Evolutionary conservation across 2,329 filamentous ascomycete species (phyloP), one percentile per base, ranked within the genome.

Genomic region (Ceratocystis alfenasii): DNA sequence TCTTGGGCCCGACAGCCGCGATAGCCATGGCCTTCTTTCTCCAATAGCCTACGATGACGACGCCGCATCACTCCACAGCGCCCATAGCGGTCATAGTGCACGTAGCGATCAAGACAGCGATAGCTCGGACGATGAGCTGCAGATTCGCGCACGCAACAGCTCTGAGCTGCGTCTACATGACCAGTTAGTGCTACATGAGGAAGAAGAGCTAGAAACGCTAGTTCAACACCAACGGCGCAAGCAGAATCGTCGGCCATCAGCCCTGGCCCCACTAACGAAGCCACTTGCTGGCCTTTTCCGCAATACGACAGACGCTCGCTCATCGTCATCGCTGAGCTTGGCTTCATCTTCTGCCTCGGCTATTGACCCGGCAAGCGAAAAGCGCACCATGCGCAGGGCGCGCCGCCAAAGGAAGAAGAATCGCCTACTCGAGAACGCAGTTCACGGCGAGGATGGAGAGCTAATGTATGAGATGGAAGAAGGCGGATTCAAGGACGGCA

Each of bases 401-500:
- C 77, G 82, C 72, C 77, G 83, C 65, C 75, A 76, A 69, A 77
- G 78, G 71, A 84, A 83, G 75, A 79, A 76, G 76, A 79, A 80
- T 68, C 78, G 75, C 69, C 74, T 82, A 72, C 75, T 80, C 70
- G 77, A 79, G 65, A 77, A 81, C 64, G 83, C 83, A 3, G 78
- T 78, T 30, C 74, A 84, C 68, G 85, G 85, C 65, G 88, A 90
- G 72, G 84, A 89, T 70, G 86, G 87, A 46, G 83, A 86, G 74
- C 78, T 95, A 71, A 89, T 95, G 86, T 92, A 90, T 74, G 89
- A 94, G 76, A 90, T 93, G 87, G 92, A 96, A 75, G 87, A 91
- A 73, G 90, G 90, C 1, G 83, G 80, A 1, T 81, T 88, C 72
- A 84, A 81, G 68, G 85, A 87, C 61, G 86, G 87, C 65, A 88